Evolutionary conservation across 1,139 yeast species (phyloP).

Genomic region (Sugiyamaella neomexicana): DNA sequence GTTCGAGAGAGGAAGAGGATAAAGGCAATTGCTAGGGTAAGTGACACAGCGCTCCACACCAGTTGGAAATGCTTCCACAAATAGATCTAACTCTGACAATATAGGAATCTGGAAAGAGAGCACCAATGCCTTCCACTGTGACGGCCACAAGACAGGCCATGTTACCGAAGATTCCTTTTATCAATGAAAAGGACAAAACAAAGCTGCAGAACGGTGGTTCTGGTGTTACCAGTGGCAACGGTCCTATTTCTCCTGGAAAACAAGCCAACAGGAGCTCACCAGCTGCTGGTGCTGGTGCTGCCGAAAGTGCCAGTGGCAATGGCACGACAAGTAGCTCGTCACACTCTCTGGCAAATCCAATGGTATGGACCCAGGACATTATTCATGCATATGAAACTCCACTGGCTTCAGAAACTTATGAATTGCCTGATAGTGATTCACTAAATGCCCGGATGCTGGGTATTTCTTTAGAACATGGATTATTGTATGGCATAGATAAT

Average conservation of each 20-base stretch:
- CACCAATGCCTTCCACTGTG: conserved; percentile 72
- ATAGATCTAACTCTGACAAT: neutral
- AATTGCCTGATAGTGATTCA: conserved; percentile 77
- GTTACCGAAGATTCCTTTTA: conserved; percentile 85
- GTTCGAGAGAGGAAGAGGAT: conserved; percentile 82
- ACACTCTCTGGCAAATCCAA: conserved; percentile 48
- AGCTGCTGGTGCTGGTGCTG: no score
- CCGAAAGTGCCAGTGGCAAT: neutral
- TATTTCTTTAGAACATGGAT: conserved; percentile 85
- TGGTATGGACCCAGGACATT: conserved; percentile 92
- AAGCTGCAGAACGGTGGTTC: conserved; percentile 16
- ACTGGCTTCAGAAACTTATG: conserved; percentile 71
- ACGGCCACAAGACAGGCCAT: conserved; percentile 80
- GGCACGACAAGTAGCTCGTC: conserved; percentile 8
- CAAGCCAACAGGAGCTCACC: neutral
- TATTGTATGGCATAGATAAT: conserved; percentile 75
- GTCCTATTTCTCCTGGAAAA: neutral
- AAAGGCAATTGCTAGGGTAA: conserved; percentile 65
- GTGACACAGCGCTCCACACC: conserved; percentile 3
- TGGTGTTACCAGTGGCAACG: neutral
- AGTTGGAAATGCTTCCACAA: no score
- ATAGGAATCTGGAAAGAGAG: conserved; percentile 70
- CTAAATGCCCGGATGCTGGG: conserved; percentile 73
- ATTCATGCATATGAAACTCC: conserved; percentile 87
- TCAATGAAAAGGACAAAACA: conserved; percentile 45